Percentiles rank a stretch among this genome's conserved stretches.
phyloP scores from a whole-genome alignment of 768 basidiomycete genomes.

The Boletus tylopilopsis region DNA sequence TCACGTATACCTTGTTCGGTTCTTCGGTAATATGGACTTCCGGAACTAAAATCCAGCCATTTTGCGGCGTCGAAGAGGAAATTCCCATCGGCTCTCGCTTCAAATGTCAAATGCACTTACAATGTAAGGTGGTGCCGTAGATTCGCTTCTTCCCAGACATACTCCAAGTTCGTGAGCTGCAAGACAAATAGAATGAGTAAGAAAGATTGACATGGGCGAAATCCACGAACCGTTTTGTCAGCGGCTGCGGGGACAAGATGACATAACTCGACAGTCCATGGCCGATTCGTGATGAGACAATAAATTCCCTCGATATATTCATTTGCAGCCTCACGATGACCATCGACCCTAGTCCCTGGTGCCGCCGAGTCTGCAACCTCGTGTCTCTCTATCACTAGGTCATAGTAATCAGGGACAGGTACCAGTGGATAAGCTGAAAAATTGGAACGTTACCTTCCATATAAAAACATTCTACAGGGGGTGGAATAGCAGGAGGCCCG shows the following conservation, averaged over 20 bases:
- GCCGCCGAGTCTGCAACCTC: no score
- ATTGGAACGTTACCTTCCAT: no score
- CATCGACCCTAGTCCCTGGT: no score
- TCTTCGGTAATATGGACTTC: neutral
- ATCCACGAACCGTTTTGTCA: neutral
- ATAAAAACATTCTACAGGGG: no score
- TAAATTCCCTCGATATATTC: no score
- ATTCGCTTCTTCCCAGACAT: neutral
- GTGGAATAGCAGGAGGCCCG: no score
- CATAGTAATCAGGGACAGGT: no score
- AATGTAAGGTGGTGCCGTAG: neutral
- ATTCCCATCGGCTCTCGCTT: neutral
- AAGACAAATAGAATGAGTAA: neutral
- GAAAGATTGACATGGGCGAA: neutral
- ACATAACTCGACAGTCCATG: neutral
- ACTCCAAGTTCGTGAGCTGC: constrained; percentile 1
- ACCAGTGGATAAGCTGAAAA: no score
- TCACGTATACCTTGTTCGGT: neutral
- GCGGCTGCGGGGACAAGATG: neutral
- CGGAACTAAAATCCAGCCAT: neutral
- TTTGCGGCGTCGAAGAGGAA: neutral
- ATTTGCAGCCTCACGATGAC: no score
- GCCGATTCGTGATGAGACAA: neutral
- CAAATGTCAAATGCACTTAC: neutral
- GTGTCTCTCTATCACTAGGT: no score